Base-by-base conservation (phyloP, 1,284 basidiomycete genomes). In the Ganoderma multipileum region DNA sequence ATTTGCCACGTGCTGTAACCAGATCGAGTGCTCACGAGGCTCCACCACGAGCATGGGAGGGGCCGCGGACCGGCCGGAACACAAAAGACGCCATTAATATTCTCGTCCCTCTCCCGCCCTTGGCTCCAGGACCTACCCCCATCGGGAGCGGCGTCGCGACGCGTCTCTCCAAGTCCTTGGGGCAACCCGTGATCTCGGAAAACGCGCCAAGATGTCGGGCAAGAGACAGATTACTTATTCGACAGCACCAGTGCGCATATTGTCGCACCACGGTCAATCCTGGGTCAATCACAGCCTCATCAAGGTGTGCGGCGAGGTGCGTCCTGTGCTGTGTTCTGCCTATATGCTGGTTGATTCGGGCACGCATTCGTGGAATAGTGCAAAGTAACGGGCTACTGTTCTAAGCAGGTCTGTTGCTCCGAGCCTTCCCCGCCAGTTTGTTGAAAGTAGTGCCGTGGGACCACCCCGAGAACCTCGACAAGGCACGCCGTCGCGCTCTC, bases 301-400 rank as follows among this genome's bases (percentile, higher is more conserved):
- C 59, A 70, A 68, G 38, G 67, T 73, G 63, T 73, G 72, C 23
- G 44, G 67, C 36, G 65, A 65, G 44, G 65, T 71, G 41, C 41
- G 54, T 63, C 16, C 9, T 16, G 16, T 11, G 2, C n/a, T 26
- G n/a, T 5, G 2, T 18, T 44, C 33, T 30, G 6, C 38, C 26
- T 12, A 18, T 14, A 18, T 4, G 16, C 16, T 6, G 20, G 23
- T 30, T 44, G 50, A 59, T 39, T 58, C 3, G 16, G 33, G 26
- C 23, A 23, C 3, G 26, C n/a, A 44, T 39, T n/a, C 9, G 16
- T 20, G 14, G 33, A 38, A 18, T 20, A 68, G 72, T 71, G 67
- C 58, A 73, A 68, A 54, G 57, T 66, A 5, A 73, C 69, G 72
- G 66, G 68, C 4, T 70, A 70, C 58, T 73, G 72, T 44, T 70